Evolutionary conservation across 352 stramenopile species (phyloP), one percentile per base, ranked within the genome.

Genomic region (Phytophthora tentaculata): DNA sequence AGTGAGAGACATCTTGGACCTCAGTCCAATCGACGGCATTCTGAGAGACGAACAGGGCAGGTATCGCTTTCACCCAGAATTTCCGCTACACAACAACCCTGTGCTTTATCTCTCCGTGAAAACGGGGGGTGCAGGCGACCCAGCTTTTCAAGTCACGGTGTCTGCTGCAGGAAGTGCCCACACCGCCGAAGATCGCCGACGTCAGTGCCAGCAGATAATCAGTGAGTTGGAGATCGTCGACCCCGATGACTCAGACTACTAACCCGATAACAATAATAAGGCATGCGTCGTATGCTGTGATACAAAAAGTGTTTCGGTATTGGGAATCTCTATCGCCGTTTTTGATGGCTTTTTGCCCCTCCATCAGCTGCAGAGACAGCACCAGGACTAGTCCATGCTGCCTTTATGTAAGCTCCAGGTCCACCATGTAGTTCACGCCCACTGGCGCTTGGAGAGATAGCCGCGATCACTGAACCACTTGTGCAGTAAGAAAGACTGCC

Each of bases 391-490:
- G 2, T 54, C 20, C 47, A 69, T 35, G 16, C 41, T 44, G 37
- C 43, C 29, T 20, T 57, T 45, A 57, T 51, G 19, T 50, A 69
- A 43, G 51, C 37, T 8, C 9, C n/a, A 39, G 19, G 41, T n/a
- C n/a, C n/a, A n/a, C n/a, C n/a, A n/a, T n/a, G n/a, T n/a, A n/a
- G n/a, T 39, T 35, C 12, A 93, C 10, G 76, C 83, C 85, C 84
- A 95, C 58, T 92, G 80, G 20, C 81, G 84, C 69, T 84, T 88
- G 47, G 84, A 75, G 35, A 95, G 57, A 47, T 77, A 90, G 20
- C 85, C 85, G 45, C 87, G 77, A 73, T 92, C 83, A 56, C 77
- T 91, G 56, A 95, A 95, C 82, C 85, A 95, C 74, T 94, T 92
- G 79, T 93, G 84, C 48, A 95, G 74, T 29, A 95, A 55, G 60